Evolutionary conservation across 176 grass and related monocot genomes (phyloP), one percentile per base, ranked within the genome.

Genomic region (Dendrocalamus sinicus): DNA sequence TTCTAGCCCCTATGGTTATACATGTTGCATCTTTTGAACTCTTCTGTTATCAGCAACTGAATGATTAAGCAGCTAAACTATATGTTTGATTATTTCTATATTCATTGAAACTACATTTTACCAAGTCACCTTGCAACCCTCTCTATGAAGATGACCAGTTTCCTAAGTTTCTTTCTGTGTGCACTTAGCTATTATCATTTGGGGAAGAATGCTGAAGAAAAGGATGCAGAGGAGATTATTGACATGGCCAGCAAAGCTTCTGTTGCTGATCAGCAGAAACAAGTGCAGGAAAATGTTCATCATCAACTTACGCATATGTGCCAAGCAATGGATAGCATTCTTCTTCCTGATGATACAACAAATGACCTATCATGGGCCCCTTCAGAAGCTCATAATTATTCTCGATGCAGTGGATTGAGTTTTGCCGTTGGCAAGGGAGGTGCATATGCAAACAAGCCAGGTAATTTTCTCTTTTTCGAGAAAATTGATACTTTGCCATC

Each of bases 211-310:
- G 94, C 88, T 72, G 84, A 92, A 83, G 90, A 91, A 76, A 94
- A 91, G 63, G 95, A 95, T 62, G 92, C 86, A 3, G 93, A 99
- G 8, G 93, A 99, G 85, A 92, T 96, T 72, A 99, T 96, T 78
- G 88, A 92, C 9, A 75, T 99, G 89, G 92, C 92, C 72, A 88
- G 63, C 86, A 95, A 93, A 89, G 88, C 90, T n/a, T 94, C 93
- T 87, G 88, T 96, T 81, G 47, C 68, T 75, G 90, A 94, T 17
- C 96, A 95, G 83, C 70, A 88, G 86, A 94, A 86, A 75, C 92
- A 99, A 84, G 96, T 99, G 37, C 92, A 99, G 57, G 90, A 96
- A 68, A 99, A 99, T 76, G 68, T 99, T 32, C 94, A 99, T 78
- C 81, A 87, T 72, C 93, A 99, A 86, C 84, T 99, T 73, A 94